Evolutionary conservation across 1,284 basidiomycete genomes (phyloP), one percentile per base, ranked within the genome.

Genomic region (Puccinia triticina): DNA sequence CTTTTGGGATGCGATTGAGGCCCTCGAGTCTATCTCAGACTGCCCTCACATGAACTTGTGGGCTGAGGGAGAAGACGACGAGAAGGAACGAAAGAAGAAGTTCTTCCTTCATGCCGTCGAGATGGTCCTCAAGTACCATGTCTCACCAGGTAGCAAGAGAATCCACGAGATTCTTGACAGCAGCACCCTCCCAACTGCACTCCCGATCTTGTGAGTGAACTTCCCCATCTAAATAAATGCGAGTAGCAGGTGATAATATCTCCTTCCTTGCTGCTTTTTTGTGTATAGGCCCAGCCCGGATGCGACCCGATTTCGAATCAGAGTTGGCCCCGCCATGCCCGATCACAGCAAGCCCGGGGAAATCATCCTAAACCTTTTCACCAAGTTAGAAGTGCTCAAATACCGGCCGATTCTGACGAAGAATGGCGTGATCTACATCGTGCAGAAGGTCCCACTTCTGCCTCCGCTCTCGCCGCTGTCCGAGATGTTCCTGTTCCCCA

Each of bases 381-480:
- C 77, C 26, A 32, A 50, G 53, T n/a, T 79, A 14, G 50, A 71
- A 32, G 34, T 50, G 0, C 3, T 40, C 37, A 43, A 55, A 29
- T 8, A 34, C 4, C 77, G 48, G 2, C 82, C 84, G 18, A 79
- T 86, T 83, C 77, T 84, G n/a, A 85, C 86, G 16, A 86, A 86
- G 84, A 86, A 86, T 72, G 85, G 85, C 26, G 72, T 83, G 64
- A 84, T 84, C 12, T 77, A 84, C 43, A 67, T 83, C 29, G 77
- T 83, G 43, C 37, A 82, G 29, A 61, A 34, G 50, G 10, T 37
- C 18, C 85, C 86, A 1, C 83, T 86, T 26, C 66, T 85, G 29
- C 86, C 85, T 23, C 86, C 86, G 12, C 83, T 86, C 23, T 73
- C 83, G 2, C 84, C 85, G 1, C 83, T 86, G 16, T 84, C 85